Base-by-base conservation (phyloP, 768 basidiomycete genomes). In the Xerocomellus dryophilus region DNA sequence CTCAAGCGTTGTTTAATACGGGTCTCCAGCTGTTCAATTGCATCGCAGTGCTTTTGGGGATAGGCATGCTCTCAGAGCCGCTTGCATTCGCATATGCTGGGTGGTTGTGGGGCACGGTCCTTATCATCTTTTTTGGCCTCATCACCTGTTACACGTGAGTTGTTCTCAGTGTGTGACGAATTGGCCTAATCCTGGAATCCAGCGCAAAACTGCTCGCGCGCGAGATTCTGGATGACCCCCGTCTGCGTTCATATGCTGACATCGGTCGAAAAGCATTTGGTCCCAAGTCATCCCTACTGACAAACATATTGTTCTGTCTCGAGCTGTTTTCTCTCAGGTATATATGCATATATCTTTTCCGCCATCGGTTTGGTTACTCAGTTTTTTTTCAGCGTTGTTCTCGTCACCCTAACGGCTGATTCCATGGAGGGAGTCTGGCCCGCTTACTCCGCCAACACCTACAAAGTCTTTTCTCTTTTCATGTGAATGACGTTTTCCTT, bases 221-320 rank as follows among this genome's bases (percentile, higher is more conserved):
- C 43, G 78, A 94, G 20, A 90, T 95, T 47, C 63, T 85, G 17
- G 70, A 77, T 12, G 91, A 97, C 63, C 77, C 81, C 8, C 79
- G 76, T 6, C 63, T 95, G 29, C 80, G 81, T 23, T 92, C 93
- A 6, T 98, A 97, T 66, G 81, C 91, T 4, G 95, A 98, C 64
- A 89, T 97, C 57, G 93, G 89, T 25, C 79, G 82, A 53, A 92
- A 89, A 64, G 93, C 95, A 1, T 96, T 95, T 70, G 95, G 95
- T 2, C 77, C 79, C 8, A 78, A 77, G 42, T 87, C 86, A 0
- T 84, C 81, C 29, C 72, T 82, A 1, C 61, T 87, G 25, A 86
- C 90, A 48, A 84, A 82, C 58, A 49, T 78, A 7, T 76, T 96
- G 58, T 96, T 97, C 68, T 93, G 90, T 59, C 74, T 95, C 9